Base-by-base conservation (phyloP, 305 asterid species). In the Salvia sclarea region DNA sequence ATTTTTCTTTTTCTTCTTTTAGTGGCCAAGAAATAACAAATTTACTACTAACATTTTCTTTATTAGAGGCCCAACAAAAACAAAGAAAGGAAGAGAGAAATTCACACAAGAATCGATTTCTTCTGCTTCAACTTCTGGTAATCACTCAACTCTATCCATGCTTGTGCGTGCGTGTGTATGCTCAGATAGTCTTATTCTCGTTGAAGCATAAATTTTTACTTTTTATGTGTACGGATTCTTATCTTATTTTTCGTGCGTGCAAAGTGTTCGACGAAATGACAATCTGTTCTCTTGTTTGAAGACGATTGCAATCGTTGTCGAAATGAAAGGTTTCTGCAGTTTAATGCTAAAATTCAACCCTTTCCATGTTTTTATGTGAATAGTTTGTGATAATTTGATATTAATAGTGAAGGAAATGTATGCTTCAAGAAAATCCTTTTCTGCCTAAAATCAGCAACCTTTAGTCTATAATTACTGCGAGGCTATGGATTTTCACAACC, bases 251-350 rank as follows among this genome's bases (percentile, higher is more conserved):
- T 5, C 18, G 6, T 41, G 53, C 37, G 1, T 11, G 37, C 53
- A 12, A 61, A 13, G 35, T 21, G 66, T 38, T 61, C 17, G 53
- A 61, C 22, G 49, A 61, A 61, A 61, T 61, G 37, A 11, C 38
- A 5, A 13, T 22, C 10, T 13, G 40, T 13, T 6, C 8, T 41
- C 16, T 60, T 59, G 18, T 38, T 38, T 37, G 18, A 38, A 17
- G 9, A 8, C 5, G 30, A 35, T 11, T 12, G 6, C 18, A 9
- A 17, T 59, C 5, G 20, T 59, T 17, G 49, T 35, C 18, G 48
- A 60, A 16, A 18, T 33, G 18, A 20, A 18, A 5, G 2, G 4
- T 48, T 17, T 0, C 9, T 13, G 10, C 8, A n/a, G 56, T 49
- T 49, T 3, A 8, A 18, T 20, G 33, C 17, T 11, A 21, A 18